phyloP scores from a whole-genome alignment of 225 moss, liverwort and hornwort species.

The Physcomitrellopsis africana region DNA sequence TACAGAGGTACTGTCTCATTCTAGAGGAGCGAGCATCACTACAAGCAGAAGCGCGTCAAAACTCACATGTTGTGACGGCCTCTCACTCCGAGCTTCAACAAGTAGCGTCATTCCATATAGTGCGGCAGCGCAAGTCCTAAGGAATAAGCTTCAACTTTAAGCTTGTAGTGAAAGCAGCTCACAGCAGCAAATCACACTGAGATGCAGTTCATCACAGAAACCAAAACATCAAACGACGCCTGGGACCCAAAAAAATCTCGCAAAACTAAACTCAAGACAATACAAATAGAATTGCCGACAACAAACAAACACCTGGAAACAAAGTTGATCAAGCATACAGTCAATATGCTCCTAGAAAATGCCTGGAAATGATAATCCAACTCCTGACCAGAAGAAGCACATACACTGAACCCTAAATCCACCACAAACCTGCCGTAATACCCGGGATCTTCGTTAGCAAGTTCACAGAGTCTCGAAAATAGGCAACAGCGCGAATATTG shows the following conservation, averaged over 20 bases:
- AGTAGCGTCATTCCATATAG: neutral
- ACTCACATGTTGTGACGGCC: no score
- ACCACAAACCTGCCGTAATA: conserved; percentile 7
- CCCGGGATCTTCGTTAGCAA: neutral
- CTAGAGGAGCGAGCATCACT: no score
- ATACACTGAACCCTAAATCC: conserved; percentile 29
- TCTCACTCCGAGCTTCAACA: neutral
- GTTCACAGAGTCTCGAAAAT: conserved; percentile 6
- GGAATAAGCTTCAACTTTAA: neutral
- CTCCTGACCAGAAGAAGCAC: conserved; percentile 1
- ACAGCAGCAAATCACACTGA: neutral
- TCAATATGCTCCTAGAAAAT: conserved; percentile 16
- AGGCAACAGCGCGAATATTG: conserved; percentile 1
- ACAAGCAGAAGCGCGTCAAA: neutral
- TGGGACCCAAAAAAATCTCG: neutral
- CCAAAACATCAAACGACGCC: neutral
- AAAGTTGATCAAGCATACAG: conserved; percentile 11
- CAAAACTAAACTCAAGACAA: neutral
- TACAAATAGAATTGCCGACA: neutral
- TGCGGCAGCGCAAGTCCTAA: neutral
- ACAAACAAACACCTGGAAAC: neutral
- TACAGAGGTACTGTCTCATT: neutral
- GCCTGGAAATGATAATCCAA: conserved; percentile 13
- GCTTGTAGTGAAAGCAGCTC: neutral
- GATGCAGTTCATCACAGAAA: neutral